phyloP scores from a whole-genome alignment of 1,139 yeast genomes.

The Geotrichum bryndzae region DNA sequence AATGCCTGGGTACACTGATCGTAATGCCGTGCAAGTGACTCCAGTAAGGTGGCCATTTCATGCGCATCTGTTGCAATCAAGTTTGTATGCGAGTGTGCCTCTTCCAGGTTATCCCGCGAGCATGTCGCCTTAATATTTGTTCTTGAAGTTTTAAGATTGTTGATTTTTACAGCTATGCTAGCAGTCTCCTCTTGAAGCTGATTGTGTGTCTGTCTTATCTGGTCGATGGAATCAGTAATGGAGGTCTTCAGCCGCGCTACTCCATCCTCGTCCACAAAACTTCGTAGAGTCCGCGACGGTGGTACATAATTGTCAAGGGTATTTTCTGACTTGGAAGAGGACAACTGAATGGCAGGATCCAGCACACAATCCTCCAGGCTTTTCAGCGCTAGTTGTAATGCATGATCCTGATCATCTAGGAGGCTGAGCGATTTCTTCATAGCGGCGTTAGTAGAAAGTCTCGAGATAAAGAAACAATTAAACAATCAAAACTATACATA shows the following conservation, averaged over 20 bases:
- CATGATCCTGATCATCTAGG: conserved; percentile 28
- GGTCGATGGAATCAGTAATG: conserved; percentile 31
- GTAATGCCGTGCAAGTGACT: conserved; percentile 71
- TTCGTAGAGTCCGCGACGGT: conserved; percentile 32
- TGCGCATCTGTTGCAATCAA: conserved; percentile 45
- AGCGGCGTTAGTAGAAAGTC: not conserved
- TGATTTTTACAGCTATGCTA: conserved; percentile 18
- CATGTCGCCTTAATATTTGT: conserved; percentile 17
- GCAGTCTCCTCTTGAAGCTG: conserved; percentile 23
- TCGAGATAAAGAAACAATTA: not conserved
- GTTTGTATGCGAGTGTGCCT: conserved; percentile 28
- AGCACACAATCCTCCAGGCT: conserved; percentile 32
- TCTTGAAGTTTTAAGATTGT: conserved; percentile 21
- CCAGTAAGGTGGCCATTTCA: conserved; percentile 64
- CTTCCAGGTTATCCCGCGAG: conserved; percentile 19
- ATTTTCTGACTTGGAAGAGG: not conserved
- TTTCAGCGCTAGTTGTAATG: conserved; percentile 32
- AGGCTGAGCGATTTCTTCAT: conserved; percentile 23
- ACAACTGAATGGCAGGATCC: conserved; percentile 28
- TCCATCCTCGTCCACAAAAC: conserved; percentile 43
- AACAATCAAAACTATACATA: conserved; percentile 9
- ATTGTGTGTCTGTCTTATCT: conserved; percentile 28
- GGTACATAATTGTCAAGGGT: not conserved
- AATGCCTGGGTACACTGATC: conserved; percentile 58
- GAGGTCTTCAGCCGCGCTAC: conserved; percentile 32